Evolutionary conservation across 2,329 filamentous ascomycete species (phyloP), one percentile per base, ranked within the genome.

Genomic region (Calonectria henricotiae): DNA sequence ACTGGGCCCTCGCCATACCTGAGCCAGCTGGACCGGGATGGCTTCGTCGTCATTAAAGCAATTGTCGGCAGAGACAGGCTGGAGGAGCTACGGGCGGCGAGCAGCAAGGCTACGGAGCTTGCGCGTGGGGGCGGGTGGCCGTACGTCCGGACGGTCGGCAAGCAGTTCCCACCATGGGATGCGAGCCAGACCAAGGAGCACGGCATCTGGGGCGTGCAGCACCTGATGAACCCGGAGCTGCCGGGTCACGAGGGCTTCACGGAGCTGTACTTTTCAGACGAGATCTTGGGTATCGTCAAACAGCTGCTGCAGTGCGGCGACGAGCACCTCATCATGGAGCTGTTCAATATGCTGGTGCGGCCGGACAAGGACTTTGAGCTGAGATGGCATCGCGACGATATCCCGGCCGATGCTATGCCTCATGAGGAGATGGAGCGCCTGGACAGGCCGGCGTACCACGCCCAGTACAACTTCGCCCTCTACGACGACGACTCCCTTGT

Each of bases 131-230:
- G 94, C 43, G 79, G 86, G 72, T 98, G 94, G 94, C 93, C 93
- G 3, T 88, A 93, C 82, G 91, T 97, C 78, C 92, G 94, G 73
- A 96, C 93, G 0, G 89, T 96, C 2, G 93, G 93, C 65, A 97
- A 97, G 82, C 94, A 97, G 82, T 98, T 97, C 83, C 95, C 94
- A 0, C 95, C 95, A 0, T 97, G 94, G 94, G 85, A 88, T 5
- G 86, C 85, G n/a, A 85, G 86, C 61, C 84, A 86, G 1, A 85
- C 86, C 58, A 84, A 86, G 1, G 82, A 84, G 3, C 81, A 86
- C 62, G 94, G 94, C 23, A 97, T 97, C 81, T 97, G 94, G 95
- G 94, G 94, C 73, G 92, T 97, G 3, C 94, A 97, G 85, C 93
- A 95, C 81, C 87, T 97, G 5, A 86, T 97, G 77, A 92, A 95